A percentile compares a stretch with the other conserved stretches of the same genome.
These are phyloP conservation scores for Hibiscus syriacus DNA, from an alignment of 345 rosid species.

Conservation along the genomic window DNA sequence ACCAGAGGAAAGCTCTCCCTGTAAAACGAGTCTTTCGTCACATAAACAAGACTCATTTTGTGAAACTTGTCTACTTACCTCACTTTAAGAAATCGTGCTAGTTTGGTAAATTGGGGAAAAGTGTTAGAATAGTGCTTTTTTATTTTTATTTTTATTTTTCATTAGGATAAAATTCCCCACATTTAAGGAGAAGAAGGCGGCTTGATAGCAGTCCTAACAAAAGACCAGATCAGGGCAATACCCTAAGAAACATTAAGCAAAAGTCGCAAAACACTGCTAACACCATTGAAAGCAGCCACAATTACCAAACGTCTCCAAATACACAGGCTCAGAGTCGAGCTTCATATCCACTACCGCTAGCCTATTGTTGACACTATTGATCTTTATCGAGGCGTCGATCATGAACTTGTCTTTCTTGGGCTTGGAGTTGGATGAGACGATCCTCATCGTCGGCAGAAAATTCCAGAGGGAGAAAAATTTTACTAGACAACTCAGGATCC, in stretches of 20 bases:
- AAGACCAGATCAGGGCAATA: slow-evolving; percentile 54
- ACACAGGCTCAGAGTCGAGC: slow-evolving; percentile 83
- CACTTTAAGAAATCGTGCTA: too few species aligned
- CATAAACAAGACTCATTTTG: too few species aligned
- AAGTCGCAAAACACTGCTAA: slow-evolving; percentile 31
- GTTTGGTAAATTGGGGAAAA: too few species aligned
- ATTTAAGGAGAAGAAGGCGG: slow-evolving; percentile 31
- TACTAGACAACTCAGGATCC: too few species aligned
- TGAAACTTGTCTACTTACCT: too few species aligned
- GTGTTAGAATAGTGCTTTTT: too few species aligned
- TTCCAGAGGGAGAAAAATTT: too few species aligned
- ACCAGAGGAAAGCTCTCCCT: too few species aligned
- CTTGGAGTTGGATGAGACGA: slow-evolving; percentile 36
- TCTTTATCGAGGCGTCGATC: slow-evolving; percentile 43
- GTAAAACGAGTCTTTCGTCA: too few species aligned
- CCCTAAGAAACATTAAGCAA: slow-evolving; percentile 55
- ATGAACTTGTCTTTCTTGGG: slow-evolving; percentile 35
- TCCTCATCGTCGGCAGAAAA: too few species aligned
- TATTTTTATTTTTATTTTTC: too few species aligned
- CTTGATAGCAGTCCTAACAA: slow-evolving; percentile 48
- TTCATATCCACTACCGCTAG: slow-evolving; percentile 71
- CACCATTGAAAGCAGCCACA: slow-evolving; percentile 53
- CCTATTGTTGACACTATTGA: slow-evolving; percentile 48
- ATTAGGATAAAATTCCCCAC: too few species aligned
- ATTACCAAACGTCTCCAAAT: slow-evolving; percentile 44